Base-by-base conservation (phyloP, 2,329 filamentous ascomycete genomes). In the Neopestalotiopsis clavispora region DNA sequence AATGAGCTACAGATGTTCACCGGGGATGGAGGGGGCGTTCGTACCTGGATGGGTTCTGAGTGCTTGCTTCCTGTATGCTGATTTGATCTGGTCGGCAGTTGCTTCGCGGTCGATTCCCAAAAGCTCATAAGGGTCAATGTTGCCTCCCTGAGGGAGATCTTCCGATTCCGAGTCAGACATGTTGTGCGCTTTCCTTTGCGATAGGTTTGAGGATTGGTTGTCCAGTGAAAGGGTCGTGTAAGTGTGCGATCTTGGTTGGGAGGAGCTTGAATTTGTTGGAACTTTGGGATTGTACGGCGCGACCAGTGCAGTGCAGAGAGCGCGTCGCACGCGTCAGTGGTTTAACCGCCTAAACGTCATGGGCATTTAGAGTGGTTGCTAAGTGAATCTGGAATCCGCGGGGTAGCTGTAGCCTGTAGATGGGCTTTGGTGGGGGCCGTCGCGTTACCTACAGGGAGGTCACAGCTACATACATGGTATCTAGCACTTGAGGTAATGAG, bases 61-160 rank as follows among this genome's bases (percentile, higher is more conserved):
- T 3, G 96, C 96, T 65, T 92, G 90, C 79, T 97, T 97, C 77
- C 94, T 92, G 84, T 99, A 99, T 20, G 95, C 94, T 20, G 89
- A 90, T 79, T 97, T 98, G 82, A 99, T 88, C 75, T 97, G 89
- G 71, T 94, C 90, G 56, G 90, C 83, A 0, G 92, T 93, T 14
- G 94, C 94, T 66, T 88, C 84, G 70, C 89, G 89, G 49, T 91
- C 86, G 56, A 99, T 80, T 28, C 85, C 88, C 9, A 99, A 89
- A 67, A 95, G 89, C 74, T 91, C 88, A 77, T 99, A 99, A 0
- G 96, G 95, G 74, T 93, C 84, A 58, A 92, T 89, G 20, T 76
- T 76, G 0, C 93, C 92, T 68, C 84, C 85, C 32, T 87, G 84
- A 30, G 84, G 72, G 28, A 85, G 75, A 49, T 92, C 88, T 63